Evolutionary conservation across 225 moss, liverwort and hornwort species (phyloP).

Genomic region (Straminergon stramineum): DNA sequence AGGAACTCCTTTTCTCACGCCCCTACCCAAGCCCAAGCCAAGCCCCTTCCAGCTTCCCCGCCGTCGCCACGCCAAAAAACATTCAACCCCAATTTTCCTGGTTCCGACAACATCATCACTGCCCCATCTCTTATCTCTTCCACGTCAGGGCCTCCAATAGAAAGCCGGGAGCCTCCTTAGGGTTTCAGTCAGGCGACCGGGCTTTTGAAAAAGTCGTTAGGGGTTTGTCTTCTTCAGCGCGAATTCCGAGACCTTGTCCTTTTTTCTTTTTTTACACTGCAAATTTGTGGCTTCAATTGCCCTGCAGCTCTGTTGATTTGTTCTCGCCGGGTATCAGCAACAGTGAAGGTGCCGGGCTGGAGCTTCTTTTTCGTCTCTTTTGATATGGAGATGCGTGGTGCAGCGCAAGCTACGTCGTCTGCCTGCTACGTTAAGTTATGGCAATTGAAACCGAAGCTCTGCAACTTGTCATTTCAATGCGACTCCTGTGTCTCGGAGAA

Average conservation of each 20-base stretch:
- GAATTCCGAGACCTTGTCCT: background rate
- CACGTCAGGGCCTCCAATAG: slow-evolving; percentile 21
- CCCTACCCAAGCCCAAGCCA: background rate
- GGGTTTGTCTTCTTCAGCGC: slow-evolving; percentile 4
- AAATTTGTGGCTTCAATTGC: background rate
- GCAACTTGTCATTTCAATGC: background rate
- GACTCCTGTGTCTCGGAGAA: background rate
- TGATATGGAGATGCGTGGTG: background rate
- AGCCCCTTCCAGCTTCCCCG: slow-evolving; percentile 1
- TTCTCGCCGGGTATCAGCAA: slow-evolving; percentile 21
- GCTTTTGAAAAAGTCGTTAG: slow-evolving; percentile 18
- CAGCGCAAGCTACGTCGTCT: slow-evolving; percentile 5
- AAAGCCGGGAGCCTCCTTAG: background rate
- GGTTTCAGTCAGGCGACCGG: background rate
- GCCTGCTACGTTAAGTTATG: background rate
- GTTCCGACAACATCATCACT: slow-evolving; percentile 40
- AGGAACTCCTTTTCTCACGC: background rate
- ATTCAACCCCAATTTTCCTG: slow-evolving; percentile 10
- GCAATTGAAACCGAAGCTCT: too few species aligned
- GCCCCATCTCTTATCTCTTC: slow-evolving; percentile 30
- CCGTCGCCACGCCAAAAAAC: slow-evolving; percentile 21
- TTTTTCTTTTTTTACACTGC: background rate
- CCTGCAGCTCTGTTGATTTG: background rate
- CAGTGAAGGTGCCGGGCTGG: background rate
- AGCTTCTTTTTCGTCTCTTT: background rate